Conservation (phyloP, 2,329 filamentous ascomycete genomes). For the Exophiala alcalophila region DNA sequence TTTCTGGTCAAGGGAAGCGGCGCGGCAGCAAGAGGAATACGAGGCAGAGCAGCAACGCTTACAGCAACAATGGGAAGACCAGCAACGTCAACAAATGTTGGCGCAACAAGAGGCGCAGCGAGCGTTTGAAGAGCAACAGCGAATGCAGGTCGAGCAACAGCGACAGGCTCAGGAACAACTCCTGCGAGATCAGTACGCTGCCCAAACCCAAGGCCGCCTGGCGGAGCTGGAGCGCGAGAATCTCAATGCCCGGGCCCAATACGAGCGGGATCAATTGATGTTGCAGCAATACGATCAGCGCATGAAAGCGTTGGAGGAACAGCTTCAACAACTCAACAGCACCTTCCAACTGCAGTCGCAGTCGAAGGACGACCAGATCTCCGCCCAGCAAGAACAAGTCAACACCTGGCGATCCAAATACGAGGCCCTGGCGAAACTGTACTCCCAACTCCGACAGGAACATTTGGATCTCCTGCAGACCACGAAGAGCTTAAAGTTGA, state of each 20-base stretch:
- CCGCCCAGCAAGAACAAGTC: constrained; percentile 89
- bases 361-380: constrained; percentile 93
- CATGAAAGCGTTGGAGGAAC: constrained; percentile 87
- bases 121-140: constrained; percentile 96
- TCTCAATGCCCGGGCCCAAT: constrained; percentile 87
- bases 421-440: constrained; percentile 91
- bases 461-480: constrained; percentile 93
- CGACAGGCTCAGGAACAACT: constrained; percentile 86
- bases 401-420: constrained; percentile 98
- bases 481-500: constrained; percentile 93
- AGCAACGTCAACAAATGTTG: constrained; percentile 76
- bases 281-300: constrained; percentile 93
- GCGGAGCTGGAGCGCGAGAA: constrained; percentile 96
- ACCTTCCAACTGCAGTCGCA: constrained; percentile 81
- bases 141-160: constrained; percentile 82
- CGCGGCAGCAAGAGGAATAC: constrained; percentile 88
- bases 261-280: constrained; percentile 96
- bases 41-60: constrained; percentile 89
- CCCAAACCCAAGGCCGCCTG: constrained; percentile 92
- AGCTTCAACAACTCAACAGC: constrained; percentile 75
- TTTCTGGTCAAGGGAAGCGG: constrained; percentile 94
- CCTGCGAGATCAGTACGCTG: constrained; percentile 80
- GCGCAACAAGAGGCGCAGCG: constrained; percentile 80
- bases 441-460: constrained; percentile 91
- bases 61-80: constrained; percentile 79